phyloP scores from a whole-genome alignment of 768 basidiomycete species.

The Tulasnella sp. region DNA sequence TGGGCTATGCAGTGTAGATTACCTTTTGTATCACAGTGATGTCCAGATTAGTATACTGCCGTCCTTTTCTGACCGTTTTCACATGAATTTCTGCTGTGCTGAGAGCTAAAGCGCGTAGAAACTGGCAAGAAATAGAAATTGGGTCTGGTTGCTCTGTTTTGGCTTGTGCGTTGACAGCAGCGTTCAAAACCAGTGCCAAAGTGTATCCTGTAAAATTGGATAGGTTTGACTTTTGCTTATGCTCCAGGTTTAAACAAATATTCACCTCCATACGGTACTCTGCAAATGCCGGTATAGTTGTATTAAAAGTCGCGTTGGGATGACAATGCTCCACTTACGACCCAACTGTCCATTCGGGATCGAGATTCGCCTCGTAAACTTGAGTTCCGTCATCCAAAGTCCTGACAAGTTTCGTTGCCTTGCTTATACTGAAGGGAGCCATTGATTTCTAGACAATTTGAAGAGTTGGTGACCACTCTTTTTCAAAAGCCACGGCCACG shows the following conservation, averaged over 20 bases:
- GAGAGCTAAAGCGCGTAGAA: background rate
- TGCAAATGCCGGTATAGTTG: background rate
- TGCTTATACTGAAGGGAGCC: too few species aligned
- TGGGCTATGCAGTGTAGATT: background rate
- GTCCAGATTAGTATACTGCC: background rate
- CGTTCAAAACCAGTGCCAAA: background rate
- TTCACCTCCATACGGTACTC: conserved; percentile 1
- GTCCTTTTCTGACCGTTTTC: background rate
- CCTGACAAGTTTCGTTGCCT: too few species aligned
- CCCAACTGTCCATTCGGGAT: conserved; percentile 2
- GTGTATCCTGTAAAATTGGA: background rate
- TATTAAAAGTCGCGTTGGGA: background rate
- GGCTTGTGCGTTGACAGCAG: background rate
- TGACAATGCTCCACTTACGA: background rate
- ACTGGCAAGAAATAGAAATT: background rate
- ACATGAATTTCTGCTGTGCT: background rate
- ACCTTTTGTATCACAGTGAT: background rate
- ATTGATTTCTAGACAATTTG: too few species aligned
- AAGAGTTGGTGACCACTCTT: too few species aligned
- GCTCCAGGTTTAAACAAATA: too few species aligned
- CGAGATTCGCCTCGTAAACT: background rate
- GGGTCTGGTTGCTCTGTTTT: background rate
- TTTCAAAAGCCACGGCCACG: too few species aligned
- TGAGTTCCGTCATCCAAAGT: background rate
- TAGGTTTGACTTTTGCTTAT: background rate